phyloP scores from a whole-genome alignment of 1,284 basidiomycete species.

The Irpex sp. region DNA sequence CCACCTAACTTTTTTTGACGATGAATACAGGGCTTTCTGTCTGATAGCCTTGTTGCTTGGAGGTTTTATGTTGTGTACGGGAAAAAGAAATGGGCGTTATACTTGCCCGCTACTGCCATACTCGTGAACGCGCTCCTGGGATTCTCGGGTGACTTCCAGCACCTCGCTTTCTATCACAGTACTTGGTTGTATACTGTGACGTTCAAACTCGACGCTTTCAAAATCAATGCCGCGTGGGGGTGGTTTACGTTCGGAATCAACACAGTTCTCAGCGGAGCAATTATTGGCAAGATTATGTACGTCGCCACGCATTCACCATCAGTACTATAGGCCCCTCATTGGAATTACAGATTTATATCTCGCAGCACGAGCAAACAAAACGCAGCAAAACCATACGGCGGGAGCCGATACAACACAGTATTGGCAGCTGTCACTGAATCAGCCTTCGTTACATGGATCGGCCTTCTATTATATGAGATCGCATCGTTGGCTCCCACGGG shows the following conservation, averaged over 20 bases:
- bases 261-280: slow-evolving; percentile 27
- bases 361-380: not conserved
- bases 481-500: slow-evolving; percentile 28
- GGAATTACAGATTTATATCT: not conserved
- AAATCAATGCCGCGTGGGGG: slow-evolving; percentile 31
- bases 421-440: slow-evolving; percentile 30
- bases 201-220: slow-evolving; percentile 21
- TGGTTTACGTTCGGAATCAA: slow-evolving; percentile 31
- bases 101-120: not conserved
- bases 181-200: slow-evolving; percentile 23
- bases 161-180: slow-evolving; percentile 3
- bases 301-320: not conserved
- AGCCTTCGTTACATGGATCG: slow-evolving; percentile 32
- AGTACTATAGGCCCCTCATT: not conserved
- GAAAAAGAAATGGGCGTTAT: not conserved
- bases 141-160: slow-evolving; percentile 5
- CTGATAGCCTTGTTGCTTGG: slow-evolving; percentile 5
- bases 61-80: slow-evolving; percentile 5
- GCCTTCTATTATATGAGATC: slow-evolving; percentile 30
- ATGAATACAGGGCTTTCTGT: not conserved
- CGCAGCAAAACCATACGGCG: not conserved
- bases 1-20: not conserved
- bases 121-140: slow-evolving; percentile 1
- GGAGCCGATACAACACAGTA: not conserved
- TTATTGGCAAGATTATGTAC: slow-evolving; percentile 30